These are phyloP conservation scores for Corniculantispora saksenae DNA, from an alignment of 2,329 filamentous ascomycete species.

Conservation along the genomic window DNA sequence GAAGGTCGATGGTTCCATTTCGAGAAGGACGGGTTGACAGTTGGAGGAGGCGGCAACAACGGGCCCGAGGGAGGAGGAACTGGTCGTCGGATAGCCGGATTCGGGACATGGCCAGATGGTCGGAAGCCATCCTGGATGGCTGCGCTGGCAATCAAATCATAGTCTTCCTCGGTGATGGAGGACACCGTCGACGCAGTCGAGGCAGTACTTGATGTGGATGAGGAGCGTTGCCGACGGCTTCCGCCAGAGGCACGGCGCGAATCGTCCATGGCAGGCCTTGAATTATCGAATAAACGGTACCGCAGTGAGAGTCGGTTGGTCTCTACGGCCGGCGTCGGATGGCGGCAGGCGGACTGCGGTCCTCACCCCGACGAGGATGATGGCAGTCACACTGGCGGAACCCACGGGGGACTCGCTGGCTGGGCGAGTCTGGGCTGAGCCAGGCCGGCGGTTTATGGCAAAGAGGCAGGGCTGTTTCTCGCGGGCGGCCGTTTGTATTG, in stretches of 20 bases:
- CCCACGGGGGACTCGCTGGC: constrained; percentile 13
- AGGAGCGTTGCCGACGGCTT: constrained; percentile 17
- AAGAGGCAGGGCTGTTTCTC: not conserved
- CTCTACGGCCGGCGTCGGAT: not conserved
- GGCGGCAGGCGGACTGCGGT: constrained; percentile 10
- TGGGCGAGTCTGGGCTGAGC: constrained; percentile 15
- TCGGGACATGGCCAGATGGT: constrained; percentile 29
- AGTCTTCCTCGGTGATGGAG: constrained; percentile 45
- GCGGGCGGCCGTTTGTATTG: not conserved
- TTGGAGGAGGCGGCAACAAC: constrained; percentile 21
- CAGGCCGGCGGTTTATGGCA: not conserved
- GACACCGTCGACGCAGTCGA: constrained; percentile 14
- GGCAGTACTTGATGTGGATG: constrained; percentile 8
- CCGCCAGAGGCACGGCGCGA: constrained; percentile 13
- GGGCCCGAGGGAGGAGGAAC: constrained; percentile 18
- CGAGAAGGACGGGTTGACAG: constrained; percentile 27
- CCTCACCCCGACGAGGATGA: constrained; percentile 9
- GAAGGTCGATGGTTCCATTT: constrained; percentile 46
- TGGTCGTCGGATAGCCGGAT: constrained; percentile 1
- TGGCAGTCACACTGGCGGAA: constrained; percentile 16
- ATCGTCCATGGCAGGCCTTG: constrained; percentile 11
- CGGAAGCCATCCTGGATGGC: constrained; percentile 56
- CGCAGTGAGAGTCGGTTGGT: not conserved
- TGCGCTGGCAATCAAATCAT: constrained; percentile 50
- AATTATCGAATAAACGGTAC: not conserved